These are phyloP conservation scores for Tranzscheliella williamsii DNA, from an alignment of 1,284 basidiomycete genomes.

Conservation along the genomic window DNA sequence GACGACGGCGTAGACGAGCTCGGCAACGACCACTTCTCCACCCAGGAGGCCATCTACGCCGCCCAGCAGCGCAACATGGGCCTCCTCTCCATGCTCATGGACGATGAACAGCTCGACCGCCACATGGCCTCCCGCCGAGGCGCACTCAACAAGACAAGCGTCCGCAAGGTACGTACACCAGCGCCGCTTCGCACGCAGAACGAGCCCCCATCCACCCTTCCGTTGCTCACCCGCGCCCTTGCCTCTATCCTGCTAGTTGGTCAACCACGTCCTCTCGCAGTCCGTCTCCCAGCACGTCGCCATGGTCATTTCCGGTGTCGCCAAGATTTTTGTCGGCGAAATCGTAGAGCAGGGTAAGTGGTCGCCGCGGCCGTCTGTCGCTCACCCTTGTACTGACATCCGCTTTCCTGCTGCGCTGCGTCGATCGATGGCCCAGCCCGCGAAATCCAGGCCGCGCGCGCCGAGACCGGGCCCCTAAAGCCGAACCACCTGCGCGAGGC, in stretches of 20 bases:
- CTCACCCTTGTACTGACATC: no score
- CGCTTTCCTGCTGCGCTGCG: neutral
- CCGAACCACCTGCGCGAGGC: constrained; percentile 86
- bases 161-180: constrained; percentile 71
- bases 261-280: constrained; percentile 75
- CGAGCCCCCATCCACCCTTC: constrained; percentile 5
- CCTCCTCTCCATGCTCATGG: constrained; percentile 83
- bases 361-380: no score
- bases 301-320: constrained; percentile 83
- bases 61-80: constrained; percentile 63
- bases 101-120: constrained; percentile 78
- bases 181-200: constrained; percentile 13
- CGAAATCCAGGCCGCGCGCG: constrained; percentile 72
- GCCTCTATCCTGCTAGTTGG: constrained; percentile 68
- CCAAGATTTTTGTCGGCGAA: constrained; percentile 89
- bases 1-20: constrained; percentile 57
- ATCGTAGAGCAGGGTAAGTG: constrained; percentile 79
- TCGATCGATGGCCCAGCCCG: constrained; percentile 71
- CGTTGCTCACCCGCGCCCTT: no score
- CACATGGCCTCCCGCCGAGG: constrained; percentile 84
- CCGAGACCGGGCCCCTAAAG: constrained; percentile 74
- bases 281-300: constrained; percentile 83
- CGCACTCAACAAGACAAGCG: constrained; percentile 78
- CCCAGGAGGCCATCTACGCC: constrained; percentile 57
- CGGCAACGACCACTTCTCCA: constrained; percentile 46